Base-by-base conservation (phyloP, 176 grass and related monocot genomes). In the Rhynchospora breviuscula region DNA sequence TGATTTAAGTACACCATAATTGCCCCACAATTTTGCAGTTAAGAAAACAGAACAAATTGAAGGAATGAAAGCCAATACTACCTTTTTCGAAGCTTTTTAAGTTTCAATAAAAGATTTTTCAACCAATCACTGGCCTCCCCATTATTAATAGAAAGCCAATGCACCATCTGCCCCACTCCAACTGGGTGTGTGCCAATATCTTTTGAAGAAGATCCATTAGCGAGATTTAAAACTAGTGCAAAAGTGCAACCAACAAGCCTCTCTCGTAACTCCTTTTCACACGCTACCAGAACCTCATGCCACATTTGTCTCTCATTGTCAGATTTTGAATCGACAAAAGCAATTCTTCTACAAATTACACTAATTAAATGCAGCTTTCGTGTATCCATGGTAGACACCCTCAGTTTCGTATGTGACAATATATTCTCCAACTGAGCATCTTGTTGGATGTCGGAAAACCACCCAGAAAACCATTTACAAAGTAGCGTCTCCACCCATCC, bases 331-430 rank as follows among this genome's bases (percentile, higher is more conserved):
- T 88, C 47, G 15, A 44, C 84, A 12, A 88, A 67, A 80, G 89
- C 89, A 83, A 94, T 54, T 92, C 86, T 90, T 89, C 92, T 90
- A 87, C 87, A 88, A 59, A 94, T 88, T 65, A 94, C 84, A 81
- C 93, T 94, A 26, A 92, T 66, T 56, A 97, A 91, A n/a, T 91
- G 87, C 48, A 97, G 78, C 87, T 88, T 97, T 56, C 90, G 77
- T 54, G 63, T 85, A 81, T 87, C 89, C 43, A 88, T 68, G 56
- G 59, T 81, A 15, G 85, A 87, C 59, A 97, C 21, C 84, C 81
- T 87, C 48, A 59, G 77, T 40, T 33, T 78, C 48, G 60, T 67
- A 75, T 57, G 73, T 71, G 60, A 90, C 58, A 81, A 70, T 0
- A 84, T 40, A 87, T 90, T 87, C 31, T 90, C 60, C 63, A 14